Evolutionary conservation across 176 grass and related monocot genomes (phyloP), one percentile per base, ranked within the genome.

Genomic region (Pontederia paniculata): DNA sequence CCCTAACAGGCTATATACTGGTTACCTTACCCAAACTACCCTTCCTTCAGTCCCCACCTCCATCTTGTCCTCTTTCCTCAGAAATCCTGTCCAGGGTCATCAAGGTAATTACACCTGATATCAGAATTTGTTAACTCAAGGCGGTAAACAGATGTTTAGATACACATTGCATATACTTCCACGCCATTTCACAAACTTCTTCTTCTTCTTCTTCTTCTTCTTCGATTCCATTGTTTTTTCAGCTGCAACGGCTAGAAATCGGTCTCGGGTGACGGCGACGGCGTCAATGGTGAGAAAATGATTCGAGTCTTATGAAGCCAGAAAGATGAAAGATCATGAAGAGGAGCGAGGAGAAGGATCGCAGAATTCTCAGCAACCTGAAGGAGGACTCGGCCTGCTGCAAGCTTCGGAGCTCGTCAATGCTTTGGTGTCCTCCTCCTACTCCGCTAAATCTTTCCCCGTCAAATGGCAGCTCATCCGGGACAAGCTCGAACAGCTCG

Each of bases 401-500:
- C 71, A 80, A 37, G 66, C 73, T 12, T 23, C 76, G 37, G 56
- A 77, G 60, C 67, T 73, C 17, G 45, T 97, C 31, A 17, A 54
- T 57, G 78, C 71, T 31, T 59, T 97, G 67, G 78, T 77, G 1
- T 81, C 79, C 66, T 88, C 74, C 73, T 84, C 68, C 48, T 79
- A 79, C 74, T 58, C 42, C 41, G 46, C 83, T 28, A 66, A 54
- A 13, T 76, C 75, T 46, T 91, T 88, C 57, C 93, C 73, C 14
- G 54, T 66, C 21, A 97, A 97, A 80, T 97, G 93, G 93, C 75
- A 69, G 13, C 73, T 82, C 54, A 78, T 97, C 74, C 86, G 84
- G 57, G 74, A 62, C 67, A 97, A 80, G 74, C 77, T 97, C 48
- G 80, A 84, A 50, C 72, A 82, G 45, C 72, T 97, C 12, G 45